phyloP scores from a whole-genome alignment of 768 basidiomycete species.

The Suillus clintonianus region DNA sequence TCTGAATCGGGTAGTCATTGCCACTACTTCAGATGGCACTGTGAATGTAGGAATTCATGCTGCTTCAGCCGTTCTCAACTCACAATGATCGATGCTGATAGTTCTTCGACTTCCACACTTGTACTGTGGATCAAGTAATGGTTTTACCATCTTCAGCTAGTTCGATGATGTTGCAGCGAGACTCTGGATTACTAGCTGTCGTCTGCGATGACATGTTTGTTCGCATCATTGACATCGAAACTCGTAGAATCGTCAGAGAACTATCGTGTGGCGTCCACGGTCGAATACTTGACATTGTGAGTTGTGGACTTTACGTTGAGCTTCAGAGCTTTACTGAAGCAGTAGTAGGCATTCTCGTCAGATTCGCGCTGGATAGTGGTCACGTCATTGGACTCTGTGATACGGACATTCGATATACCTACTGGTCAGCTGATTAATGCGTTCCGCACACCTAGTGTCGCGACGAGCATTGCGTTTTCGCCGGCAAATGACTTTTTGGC shows the following conservation, averaged over 20 bases:
- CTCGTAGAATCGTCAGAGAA: conserved; percentile 83
- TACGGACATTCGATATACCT: conserved; percentile 95
- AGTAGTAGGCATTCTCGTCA: conserved; percentile 81
- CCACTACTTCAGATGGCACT: conserved; percentile 85
- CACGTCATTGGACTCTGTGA: conserved; percentile 86
- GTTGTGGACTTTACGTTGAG: conserved; percentile 23
- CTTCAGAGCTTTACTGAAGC: conserved; percentile 7
- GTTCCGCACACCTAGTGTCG: conserved; percentile 84
- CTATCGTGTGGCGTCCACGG: conserved; percentile 75
- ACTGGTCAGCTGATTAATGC: conserved; percentile 91
- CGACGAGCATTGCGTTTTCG: conserved; percentile 90
- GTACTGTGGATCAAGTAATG: conserved; percentile 68
- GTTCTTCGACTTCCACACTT: conserved; percentile 97
- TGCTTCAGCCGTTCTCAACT: neutral
- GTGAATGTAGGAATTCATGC: conserved; percentile 64
- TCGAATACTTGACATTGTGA: conserved; percentile 85
- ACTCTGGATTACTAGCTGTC: conserved; percentile 80
- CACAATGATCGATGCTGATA: conserved; percentile 31
- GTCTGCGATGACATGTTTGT: conserved; percentile 86
- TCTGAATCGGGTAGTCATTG: conserved; percentile 79
- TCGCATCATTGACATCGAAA: conserved; percentile 90
- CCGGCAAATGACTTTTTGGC: conserved; percentile 96
- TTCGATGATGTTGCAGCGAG: conserved; percentile 76
- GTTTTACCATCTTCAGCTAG: conserved; percentile 67
- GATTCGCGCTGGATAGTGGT: conserved; percentile 94